A percentile compares a stretch with the other conserved stretches of the same genome.
These are phyloP conservation scores for Thermothelomyces thermophilus DNA, from an alignment of 2,329 filamentous ascomycete species.

Conservation along the genomic window DNA sequence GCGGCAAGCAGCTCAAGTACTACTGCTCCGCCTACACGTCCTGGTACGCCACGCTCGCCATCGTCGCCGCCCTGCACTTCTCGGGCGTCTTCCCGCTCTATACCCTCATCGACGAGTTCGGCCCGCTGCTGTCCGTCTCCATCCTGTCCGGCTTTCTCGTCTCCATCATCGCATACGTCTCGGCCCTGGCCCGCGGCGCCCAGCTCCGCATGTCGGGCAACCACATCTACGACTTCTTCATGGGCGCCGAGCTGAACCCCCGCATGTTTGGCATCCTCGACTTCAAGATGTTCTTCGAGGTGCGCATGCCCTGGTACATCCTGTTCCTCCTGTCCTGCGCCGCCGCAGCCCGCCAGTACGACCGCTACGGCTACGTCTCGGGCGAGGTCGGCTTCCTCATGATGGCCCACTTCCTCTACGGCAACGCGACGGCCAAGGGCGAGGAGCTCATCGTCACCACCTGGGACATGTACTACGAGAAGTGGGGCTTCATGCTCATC, in stretches of 20 bases:
- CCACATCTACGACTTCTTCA: conserved; percentile 81
- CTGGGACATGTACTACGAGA: conserved; percentile 88
- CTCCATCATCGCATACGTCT: conserved; percentile 77
- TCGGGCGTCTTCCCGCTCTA: conserved; percentile 83
- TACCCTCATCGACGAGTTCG: conserved; percentile 91
- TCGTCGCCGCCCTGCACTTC: conserved; percentile 68
- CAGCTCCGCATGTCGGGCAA: conserved; percentile 89
- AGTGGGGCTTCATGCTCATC: conserved; percentile 84
- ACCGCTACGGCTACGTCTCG: conserved; percentile 70
- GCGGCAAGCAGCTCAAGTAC: conserved; percentile 82
- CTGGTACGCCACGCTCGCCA: conserved; percentile 76
- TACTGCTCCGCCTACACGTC: conserved; percentile 88
- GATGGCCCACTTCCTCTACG: conserved; percentile 76
- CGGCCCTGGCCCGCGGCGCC: conserved; percentile 70
- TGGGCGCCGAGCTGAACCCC: conserved; percentile 82
- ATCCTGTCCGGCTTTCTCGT: conserved; percentile 86
- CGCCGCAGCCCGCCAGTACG: conserved; percentile 66
- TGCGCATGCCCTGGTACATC: conserved; percentile 81
- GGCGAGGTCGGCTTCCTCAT: conserved; percentile 67
- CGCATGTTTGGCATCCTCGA: conserved; percentile 78
- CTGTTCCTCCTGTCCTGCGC: conserved; percentile 64
- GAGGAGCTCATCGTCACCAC: conserved; percentile 76
- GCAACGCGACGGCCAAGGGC: conserved; percentile 75
- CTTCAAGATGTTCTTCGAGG: conserved; percentile 91
- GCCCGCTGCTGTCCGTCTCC: conserved; percentile 83